phyloP scores from a whole-genome alignment of 257 asterid species.

The Solanum raphanifolium region DNA sequence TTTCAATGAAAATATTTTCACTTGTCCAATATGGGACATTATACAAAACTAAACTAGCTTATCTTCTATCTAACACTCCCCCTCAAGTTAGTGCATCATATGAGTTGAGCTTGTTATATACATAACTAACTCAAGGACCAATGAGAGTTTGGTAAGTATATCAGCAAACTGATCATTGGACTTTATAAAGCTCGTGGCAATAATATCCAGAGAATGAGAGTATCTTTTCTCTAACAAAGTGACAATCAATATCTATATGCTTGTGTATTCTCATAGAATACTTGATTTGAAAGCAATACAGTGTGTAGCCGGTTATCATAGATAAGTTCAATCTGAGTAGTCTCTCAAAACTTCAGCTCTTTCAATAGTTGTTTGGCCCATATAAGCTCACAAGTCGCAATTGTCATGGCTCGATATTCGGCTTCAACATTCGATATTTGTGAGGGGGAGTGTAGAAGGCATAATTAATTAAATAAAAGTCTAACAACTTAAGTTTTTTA shows the following conservation, averaged over 20 bases:
- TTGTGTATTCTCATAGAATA: not conserved
- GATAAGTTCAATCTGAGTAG: not conserved
- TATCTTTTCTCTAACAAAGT: not conserved
- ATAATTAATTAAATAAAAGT: not conserved
- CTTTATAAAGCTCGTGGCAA: not conserved
- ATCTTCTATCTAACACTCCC: not conserved
- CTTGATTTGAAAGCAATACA: not conserved
- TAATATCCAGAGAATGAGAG: not conserved
- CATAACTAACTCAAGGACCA: not conserved
- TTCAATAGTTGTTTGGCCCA: not conserved
- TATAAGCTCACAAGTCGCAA: not conserved
- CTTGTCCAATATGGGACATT: not conserved
- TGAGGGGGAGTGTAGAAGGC: not conserved
- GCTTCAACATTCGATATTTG: not conserved
- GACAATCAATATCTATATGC: not conserved
- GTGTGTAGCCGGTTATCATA: not conserved
- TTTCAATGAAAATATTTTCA: not conserved
- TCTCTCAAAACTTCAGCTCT: not conserved
- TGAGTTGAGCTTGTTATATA: not conserved
- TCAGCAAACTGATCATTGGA: not conserved
- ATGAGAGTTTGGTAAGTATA: not conserved
- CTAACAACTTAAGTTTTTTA: not conserved
- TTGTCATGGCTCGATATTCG: not conserved
- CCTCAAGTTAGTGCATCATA: not conserved
- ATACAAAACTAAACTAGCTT: not conserved